Evolutionary conservation across 2,329 filamentous ascomycete species (phyloP).

Genomic region (Colletotrichum orchidophilum): DNA sequence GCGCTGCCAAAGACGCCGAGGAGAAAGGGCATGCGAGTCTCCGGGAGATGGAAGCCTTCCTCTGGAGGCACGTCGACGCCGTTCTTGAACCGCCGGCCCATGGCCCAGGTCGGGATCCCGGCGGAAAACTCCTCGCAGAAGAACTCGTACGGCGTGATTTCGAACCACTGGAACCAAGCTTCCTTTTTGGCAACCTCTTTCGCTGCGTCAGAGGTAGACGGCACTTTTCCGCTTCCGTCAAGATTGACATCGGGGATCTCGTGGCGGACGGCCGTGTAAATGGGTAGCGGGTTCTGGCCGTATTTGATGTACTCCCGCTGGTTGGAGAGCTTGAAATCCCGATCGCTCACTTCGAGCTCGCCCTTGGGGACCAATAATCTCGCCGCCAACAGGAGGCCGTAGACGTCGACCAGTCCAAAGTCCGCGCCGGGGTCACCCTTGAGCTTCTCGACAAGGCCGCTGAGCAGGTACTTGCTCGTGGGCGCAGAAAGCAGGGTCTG

Average conservation of each 20-base stretch:
- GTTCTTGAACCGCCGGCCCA: conserved; percentile 83
- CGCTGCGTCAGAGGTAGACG: conserved; percentile 53
- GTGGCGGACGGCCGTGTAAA: conserved; percentile 94
- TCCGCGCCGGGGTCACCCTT: conserved; percentile 82
- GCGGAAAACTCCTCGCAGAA: conserved; percentile 93
- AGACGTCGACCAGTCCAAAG: conserved; percentile 93
- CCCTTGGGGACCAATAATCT: conserved; percentile 87
- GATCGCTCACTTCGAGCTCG: conserved; percentile 78
- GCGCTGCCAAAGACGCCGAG: conserved; percentile 97
- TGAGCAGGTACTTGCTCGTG: conserved; percentile 90
- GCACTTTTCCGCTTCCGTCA: conserved; percentile 45
- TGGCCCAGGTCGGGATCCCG: conserved; percentile 93
- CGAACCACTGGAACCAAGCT: conserved; percentile 98
- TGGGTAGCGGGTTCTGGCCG: conserved; percentile 87
- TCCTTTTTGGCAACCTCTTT: conserved; percentile 68
- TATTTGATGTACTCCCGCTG: conserved; percentile 80
- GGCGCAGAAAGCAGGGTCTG: conserved; percentile 85
- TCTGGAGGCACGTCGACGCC: conserved; percentile 74
- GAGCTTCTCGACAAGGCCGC: conserved; percentile 90
- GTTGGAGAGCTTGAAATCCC: conserved; percentile 90
- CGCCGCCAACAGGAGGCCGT: conserved; percentile 86
- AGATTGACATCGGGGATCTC: conserved; percentile 80
- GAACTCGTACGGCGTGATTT: conserved; percentile 93
- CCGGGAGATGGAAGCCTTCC: conserved; percentile 77
- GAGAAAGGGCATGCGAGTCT: conserved; percentile 83